Conservation (phyloP, 2,329 filamentous ascomycete genomes). For the Mycosphaerella sp. region DNA sequence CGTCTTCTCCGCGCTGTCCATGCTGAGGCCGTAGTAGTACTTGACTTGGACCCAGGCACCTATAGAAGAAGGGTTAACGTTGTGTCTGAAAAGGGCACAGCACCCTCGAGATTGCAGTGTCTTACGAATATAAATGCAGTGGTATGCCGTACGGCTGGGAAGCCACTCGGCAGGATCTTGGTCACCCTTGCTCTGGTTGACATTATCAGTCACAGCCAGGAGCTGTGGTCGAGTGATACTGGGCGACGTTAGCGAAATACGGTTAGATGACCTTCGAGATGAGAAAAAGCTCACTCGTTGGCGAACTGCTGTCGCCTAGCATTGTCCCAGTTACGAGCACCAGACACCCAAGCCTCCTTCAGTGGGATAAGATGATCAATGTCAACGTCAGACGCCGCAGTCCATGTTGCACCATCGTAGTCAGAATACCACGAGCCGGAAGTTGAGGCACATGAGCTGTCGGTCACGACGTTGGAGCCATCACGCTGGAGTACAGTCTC, state of each 20-base stretch:
- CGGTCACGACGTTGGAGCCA: constrained; percentile 56
- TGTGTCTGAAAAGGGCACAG: not conserved
- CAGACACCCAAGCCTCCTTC: constrained; percentile 47
- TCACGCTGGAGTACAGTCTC: constrained; percentile 63
- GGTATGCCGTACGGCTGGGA: constrained; percentile 61
- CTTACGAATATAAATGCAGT: constrained; percentile 66
- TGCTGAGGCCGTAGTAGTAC: constrained; percentile 60
- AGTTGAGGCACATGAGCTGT: constrained; percentile 55
- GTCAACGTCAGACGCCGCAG: constrained; percentile 61
- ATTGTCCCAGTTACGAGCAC: constrained; percentile 66
- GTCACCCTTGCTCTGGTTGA: constrained; percentile 70
- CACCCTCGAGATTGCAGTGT: not conserved
- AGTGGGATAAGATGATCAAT: constrained; percentile 81
- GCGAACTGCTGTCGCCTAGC: constrained; percentile 62
- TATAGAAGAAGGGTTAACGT: not conserved
- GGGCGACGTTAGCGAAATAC: constrained; percentile 11
- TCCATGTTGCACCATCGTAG: constrained; percentile 69
- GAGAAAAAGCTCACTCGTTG: constrained; percentile 37
- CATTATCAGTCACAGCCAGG: constrained; percentile 69
- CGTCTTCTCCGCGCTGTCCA: constrained; percentile 65
- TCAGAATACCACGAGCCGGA: constrained; percentile 65
- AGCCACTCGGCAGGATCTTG: constrained; percentile 69
- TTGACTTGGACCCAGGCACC: constrained; percentile 71
- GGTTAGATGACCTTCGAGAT: fast-evolving
- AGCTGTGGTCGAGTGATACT: constrained; percentile 71